Percentiles rank a stretch among this genome's conserved stretches.
These are phyloP conservation scores for Podospora pseudoanserina DNA, from an alignment of 495 filamentous ascomycete species.

Conservation along the genomic window DNA sequence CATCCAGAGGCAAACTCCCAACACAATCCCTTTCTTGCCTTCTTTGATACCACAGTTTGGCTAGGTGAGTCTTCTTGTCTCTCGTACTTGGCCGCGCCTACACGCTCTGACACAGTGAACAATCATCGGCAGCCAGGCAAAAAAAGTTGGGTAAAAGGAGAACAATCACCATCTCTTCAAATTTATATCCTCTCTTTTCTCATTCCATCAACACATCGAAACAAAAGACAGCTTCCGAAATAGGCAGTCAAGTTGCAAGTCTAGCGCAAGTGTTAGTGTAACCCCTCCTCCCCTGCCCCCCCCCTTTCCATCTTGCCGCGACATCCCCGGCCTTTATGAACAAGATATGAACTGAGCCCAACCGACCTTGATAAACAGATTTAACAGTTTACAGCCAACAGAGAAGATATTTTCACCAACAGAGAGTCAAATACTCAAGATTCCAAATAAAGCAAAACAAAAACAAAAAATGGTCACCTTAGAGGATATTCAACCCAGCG, in stretches of 20 bases:
- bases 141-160: not conserved
- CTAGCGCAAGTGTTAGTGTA: not conserved
- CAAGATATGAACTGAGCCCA: not conserved
- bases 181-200: not conserved
- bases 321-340: not conserved
- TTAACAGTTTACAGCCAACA: not conserved
- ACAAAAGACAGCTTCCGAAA: not conserved
- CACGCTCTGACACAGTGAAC: not conserved
- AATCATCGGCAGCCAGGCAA: not conserved
- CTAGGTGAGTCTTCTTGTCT: not conserved
- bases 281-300: not conserved
- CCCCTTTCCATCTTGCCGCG: not conserved
- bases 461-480: constrained; percentile 6
- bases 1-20: not conserved
- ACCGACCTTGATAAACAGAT: not conserved
- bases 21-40: not conserved
- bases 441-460: not conserved
- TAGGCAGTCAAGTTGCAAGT: not conserved
- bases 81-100: not conserved
- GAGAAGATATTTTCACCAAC: not conserved
- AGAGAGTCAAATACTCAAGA: not conserved
- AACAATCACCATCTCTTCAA: not conserved
- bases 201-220: not conserved
- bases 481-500: not conserved
- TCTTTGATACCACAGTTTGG: not conserved